Evolutionary conservation across 2,329 filamentous ascomycete species (phyloP), one percentile per base, ranked within the genome.

Genomic region (Ascochyta lentis): DNA sequence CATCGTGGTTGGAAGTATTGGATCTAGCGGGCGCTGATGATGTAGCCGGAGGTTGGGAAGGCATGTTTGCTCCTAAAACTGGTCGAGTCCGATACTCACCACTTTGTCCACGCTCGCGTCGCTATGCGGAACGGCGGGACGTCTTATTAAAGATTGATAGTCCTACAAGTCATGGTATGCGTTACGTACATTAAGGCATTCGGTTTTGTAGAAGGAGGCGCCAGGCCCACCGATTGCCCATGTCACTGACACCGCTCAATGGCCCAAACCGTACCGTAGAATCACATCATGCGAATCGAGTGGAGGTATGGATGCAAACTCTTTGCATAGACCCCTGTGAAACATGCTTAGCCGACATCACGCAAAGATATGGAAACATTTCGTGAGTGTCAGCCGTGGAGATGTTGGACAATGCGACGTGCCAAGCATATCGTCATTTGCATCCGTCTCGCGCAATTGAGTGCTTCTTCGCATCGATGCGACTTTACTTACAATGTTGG

Each of bases 361-460:
- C 55, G 50, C 42, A 50, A 58, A 39, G 24, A 33, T 13, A 34
- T 33, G n/a, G 26, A 24, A 16, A 34, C 29, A 42, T 43, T 50
- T 54, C 29, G 49, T 24, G 38, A 13, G 15, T 15, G 9, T 29
- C 9, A 45, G 42, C 43, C 49, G 48, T 48, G 49, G 49, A 54
- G 38, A 35, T 49, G 47, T 6, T 49, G 47, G 23, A 42, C 38
- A 27, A 52, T 55, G 56, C 41, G 37, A 47, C 39, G 52, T 40
- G 56, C 56, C 46, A 59, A 59, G 56, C 48, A 59, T 59, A 47
- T 59, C 56, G 56, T 54, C 51, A 59, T 59, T 44, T 52, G 52
- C 4, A 40, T 52, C 38, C 31, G 49, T 39, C 39, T 55, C 29
- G 31, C 47, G 51, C 48, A 49, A 59, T 56, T 39, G 38, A 35